Base-by-base conservation (phyloP, 2,329 filamentous ascomycete species). In the Drechslerella coelobrocha region DNA sequence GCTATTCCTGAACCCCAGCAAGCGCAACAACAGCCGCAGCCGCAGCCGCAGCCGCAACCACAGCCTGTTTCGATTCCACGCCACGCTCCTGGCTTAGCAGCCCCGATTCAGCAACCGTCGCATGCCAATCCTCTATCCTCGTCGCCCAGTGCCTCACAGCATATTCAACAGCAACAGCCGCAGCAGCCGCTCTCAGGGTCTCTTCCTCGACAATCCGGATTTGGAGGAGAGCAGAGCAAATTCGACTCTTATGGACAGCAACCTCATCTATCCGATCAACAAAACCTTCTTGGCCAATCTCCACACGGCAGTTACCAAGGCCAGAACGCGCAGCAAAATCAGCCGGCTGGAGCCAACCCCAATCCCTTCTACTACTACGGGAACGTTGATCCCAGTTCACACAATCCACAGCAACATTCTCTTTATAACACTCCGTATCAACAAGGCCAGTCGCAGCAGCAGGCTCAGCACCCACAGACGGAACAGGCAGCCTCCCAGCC, bases 71-170 rank as follows among this genome's bases (percentile, higher is more conserved):
- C 82, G 19, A 77, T 83, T 12, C 85, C 83, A 78, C 85, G 88
- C 77, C 81, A 85, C 55, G 80, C 81, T 19, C 78, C 83, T 60
- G 78, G 81, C 29, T 78, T 83, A 26, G 79, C 81, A 69, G 78
- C 81, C 60, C 79, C 81, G 61, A 79, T 83, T 31, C 87, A 81
- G 73, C 78, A 87, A 62, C 89, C 91, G 61, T 80, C 83, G 23
- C 81, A 86, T 45, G 82, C 85, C 19, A 97, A 97, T 82, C 86
- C 89, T 1, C 92, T 92, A 79, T 93, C 97, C 78, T 86, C 90
- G 0, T 97, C 66, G 17, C 66, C 66, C 3, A 55, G 59, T 19
- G 53, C 96, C 78, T 86, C 84, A 75, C 91, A 95, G 78, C 90
- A 92, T 78, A 84, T 85, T 73, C 83, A 81, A 62, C 81, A 81